Base-by-base conservation (phyloP, 176 grass and related monocot genomes). In the Phyllostachys edulis region DNA sequence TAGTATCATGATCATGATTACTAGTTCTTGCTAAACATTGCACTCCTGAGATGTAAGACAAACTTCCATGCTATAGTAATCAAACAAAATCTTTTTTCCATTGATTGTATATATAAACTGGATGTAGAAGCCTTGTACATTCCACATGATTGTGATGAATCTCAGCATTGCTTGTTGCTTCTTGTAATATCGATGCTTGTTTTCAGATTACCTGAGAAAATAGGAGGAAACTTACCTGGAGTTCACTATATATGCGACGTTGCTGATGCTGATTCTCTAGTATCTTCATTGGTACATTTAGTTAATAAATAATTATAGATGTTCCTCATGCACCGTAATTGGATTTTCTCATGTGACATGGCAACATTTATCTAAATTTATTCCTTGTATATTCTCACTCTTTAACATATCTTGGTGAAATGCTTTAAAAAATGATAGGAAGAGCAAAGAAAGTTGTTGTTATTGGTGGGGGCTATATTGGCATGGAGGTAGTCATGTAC, bases 401-500 rank as follows among this genome's bases (percentile, higher is more conserved):
- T 29, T 29, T 29, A 29, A 29, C 29, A 29, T 29, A 29, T 29
- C 0, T 1, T 29, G 29, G 29, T 29, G 29, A 29, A 29, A 29
- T 29, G 29, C n/a, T n/a, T n/a, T n/a, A 29, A 29, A 17, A 55
- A 64, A 71, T 87, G 29, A 55, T 86, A 98, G 96, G 87, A 78
- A 93, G 54, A 69, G 83, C 93, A 75, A 93, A 95, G 75, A 98
- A 93, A 45, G 50, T 98, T 73, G 89, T 87, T 62, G 73, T 98
- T 86, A 92, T 98, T 76, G 96, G 96, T 66, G 96, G 96, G 80
- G 96, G 96, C 27, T 98, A 98, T 87, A 98, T 98, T 89, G 96
- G 96, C 82, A 98, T 95, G 96, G 96, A 98, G 78, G 89, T 98
- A 67, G 93, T n/a, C n/a, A n/a, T n/a, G n/a, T n/a, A n/a, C 91